Base-by-base conservation (phyloP, 805 yeast genomes). In the Sugiyamaella lignohabitans region DNA sequence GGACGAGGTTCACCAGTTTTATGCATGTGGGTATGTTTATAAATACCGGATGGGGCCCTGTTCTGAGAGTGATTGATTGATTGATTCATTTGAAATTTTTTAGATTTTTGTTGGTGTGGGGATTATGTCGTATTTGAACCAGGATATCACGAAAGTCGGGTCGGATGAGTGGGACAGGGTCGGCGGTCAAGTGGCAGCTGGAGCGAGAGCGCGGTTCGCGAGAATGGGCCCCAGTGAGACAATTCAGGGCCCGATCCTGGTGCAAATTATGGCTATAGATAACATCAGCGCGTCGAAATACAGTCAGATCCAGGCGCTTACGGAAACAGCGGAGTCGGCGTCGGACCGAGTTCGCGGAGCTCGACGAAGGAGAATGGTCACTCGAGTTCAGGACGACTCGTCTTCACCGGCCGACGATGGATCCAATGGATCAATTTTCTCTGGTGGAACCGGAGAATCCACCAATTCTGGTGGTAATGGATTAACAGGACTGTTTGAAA, bases 261-360 rank as follows among this genome's bases (percentile, higher is more conserved):
- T 56, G 10, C 56, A 48, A 23, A 46, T 57, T 2, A 45, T 57
- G n/a, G 59, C 56, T 27, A 40, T 51, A 10, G 38, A 45, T 30
- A 48, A 55, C 43, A 54, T 60, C 30, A 44, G 60, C 18, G 46
- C 39, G 17, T 61, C 67, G 43, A 60, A 59, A 44, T 60, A 56
- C 46, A 58, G 56, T 47, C 63, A 60, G 51, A 54, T 64, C 8
- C 53, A 54, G n/a, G 20, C 27, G 24, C 22, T 52, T 14, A 45
- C 37, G 16, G 40, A 32, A 14, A 43, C 41, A 22, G 40, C 37
- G 17, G 45, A 49, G 19, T 27, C 32, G 14, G 47, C 40, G 5
- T 23, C 50, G 3, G 38, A 35, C 21, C 18, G 38, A 10, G 24
- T 47, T 10, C 8, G 32, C 8, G 14, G 14, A 8, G 42, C 41